Percentiles rank a stretch among this genome's conserved stretches.
Evolutionary conservation across 2,329 filamentous ascomycete genomes (phyloP).

Genomic region (Endothia cerciana): DNA sequence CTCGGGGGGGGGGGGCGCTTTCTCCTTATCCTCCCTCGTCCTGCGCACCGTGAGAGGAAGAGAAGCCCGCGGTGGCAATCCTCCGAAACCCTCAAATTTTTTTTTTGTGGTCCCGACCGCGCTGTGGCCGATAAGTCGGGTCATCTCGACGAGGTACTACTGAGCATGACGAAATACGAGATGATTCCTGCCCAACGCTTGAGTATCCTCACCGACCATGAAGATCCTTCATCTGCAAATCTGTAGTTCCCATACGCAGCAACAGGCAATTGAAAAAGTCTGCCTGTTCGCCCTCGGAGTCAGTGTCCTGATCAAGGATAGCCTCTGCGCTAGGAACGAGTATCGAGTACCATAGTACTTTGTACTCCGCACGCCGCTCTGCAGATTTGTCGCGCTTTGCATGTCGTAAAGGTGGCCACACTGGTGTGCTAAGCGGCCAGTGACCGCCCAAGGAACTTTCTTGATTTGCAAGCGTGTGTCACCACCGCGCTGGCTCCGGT

Average conservation of each 20-base stretch:
- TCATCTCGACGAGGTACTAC: constrained; percentile 17
- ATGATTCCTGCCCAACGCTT: background rate
- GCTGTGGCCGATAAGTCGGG: constrained; percentile 3
- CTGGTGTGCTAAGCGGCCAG: background rate
- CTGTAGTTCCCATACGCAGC: background rate
- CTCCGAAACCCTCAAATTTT: background rate
- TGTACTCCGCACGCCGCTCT: constrained; percentile 3
- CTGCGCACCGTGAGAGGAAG: background rate
- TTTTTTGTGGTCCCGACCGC: background rate
- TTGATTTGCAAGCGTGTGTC: background rate
- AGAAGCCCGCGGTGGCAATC: background rate
- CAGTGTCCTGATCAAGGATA: constrained; percentile 22
- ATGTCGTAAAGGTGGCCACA: background rate
- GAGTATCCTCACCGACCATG: background rate
- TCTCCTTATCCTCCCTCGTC: background rate
- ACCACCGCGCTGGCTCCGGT: background rate
- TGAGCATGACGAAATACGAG: constrained; percentile 22
- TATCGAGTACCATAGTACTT: background rate
- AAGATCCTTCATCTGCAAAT: constrained; percentile 10
- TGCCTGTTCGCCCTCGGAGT: constrained; percentile 21
- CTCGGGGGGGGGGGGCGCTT: too few species aligned
- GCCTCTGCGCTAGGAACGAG: constrained; percentile 15
- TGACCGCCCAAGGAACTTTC: background rate
- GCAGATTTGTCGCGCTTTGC: background rate
- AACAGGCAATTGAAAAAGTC: background rate